Base-by-base conservation (phyloP, 306 rosid genomes). In the Castanopsis chinensis region DNA sequence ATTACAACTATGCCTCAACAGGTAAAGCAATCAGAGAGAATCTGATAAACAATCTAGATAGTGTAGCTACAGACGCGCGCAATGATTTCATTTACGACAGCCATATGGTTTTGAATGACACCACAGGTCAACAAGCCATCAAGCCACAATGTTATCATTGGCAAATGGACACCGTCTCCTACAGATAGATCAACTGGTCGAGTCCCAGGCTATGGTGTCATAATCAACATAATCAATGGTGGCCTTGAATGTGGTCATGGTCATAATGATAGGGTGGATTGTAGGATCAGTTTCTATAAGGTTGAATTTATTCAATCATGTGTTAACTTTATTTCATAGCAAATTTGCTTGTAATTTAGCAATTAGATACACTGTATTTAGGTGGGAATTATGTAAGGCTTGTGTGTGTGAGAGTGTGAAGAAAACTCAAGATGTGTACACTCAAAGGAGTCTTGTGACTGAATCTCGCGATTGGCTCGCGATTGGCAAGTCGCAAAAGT, bases 51-150 rank as follows among this genome's bases (percentile, higher is more conserved):
- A 84, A 86, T 32, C 97, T 92, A 0, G 97, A 92, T 59, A 78
- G 79, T 4, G 94, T 87, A 1, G 92, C 93, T 1, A 84, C 82
- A 2, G 77, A 88, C 53, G 33, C 93, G 0, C 53, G 33, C 93
- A 0, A 77, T 78, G 4, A 30, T 90, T 25, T 84, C 91, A 0
- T 92, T 92, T 86, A 90, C 82, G 84, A 81, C 91, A 2, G 94
- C 97, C 0, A 6, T 92, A 2, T 92, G 97, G 97, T 92, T 90
- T 81, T 90, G 94, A 94, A 85, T 92, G 97, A 92, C 92, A 0
- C 73, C 86, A 0, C 94, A 90, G n/a, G 86, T 78, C 5, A 88
- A 87, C 5, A 90, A 85, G 74, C 94, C 94, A 0, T 92, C 97
- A 0, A 78, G 91, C 71, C 97, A 90, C 27, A 80, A 89, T 75